Evolutionary conservation across 768 basidiomycete species (phyloP), one percentile per base, ranked within the genome.

Genomic region (Suillus americanus): DNA sequence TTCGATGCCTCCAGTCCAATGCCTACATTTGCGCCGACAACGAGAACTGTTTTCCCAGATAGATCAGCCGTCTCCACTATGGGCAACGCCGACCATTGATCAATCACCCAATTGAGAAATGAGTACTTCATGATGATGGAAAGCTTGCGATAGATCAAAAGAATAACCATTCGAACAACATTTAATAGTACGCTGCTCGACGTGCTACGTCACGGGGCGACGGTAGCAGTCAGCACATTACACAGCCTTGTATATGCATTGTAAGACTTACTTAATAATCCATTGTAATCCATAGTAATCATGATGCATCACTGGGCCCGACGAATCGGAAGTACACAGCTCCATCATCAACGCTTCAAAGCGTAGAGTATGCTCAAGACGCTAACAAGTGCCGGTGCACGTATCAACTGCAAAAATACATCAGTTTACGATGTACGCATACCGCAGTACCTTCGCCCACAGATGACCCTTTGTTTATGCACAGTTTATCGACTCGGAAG

Each of bases 21-120:
- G 3, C 77, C 78, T 2, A 67, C 64, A 62, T 77, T 79, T 23
- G 75, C 75, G 0, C 77, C 77, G 28, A 76, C 67, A 55, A 79
- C 66, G 10, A 72, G 62, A 51, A 79, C 71, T 0, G 71, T 75
- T 54, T 75, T 72, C 4, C 75, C 78, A 4, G 69, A 56, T 3
- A 79, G 64, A 60, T 78, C 70, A 0, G 45, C 65, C 5, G 7
- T 46, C n/a, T 73, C 70, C 0, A 67, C 70, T 3, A 71, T 60
- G 16, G 70, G 66, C 0, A 72, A 20, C 3, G 33, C 50, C 16
- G 69, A 28, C 68, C 68, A 73, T 59, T 73, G 72, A 43, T 62
- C 62, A n/a, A 64, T 13, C 38, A 69, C 1, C n/a, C 61, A 66
- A 28, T 6, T 0, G 45, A 69, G 38, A 18, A 12, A 3, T 0